Base-by-base conservation (phyloP, 2,329 filamentous ascomycete species). In the Phyllosticta citrichinensis region DNA sequence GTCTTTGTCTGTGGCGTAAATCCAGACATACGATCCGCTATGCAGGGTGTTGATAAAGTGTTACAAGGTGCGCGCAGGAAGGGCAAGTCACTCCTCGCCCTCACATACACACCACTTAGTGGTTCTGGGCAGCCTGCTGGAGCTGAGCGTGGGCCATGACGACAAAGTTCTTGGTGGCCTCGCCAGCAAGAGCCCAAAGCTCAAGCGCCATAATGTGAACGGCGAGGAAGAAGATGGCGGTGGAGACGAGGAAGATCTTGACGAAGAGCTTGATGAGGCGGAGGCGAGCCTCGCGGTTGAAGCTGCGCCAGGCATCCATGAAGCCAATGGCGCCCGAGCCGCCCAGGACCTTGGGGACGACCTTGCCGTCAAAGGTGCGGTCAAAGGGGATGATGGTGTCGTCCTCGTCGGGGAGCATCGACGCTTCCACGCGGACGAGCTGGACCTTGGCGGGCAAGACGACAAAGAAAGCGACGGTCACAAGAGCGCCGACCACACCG, bases 371-470 rank as follows among this genome's bases (percentile, higher is more conserved):
- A 69, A 95, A 95, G 30, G 87, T 87, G 65, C 91, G 88, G 79
- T 97, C 93, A 68, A 97, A 96, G 33, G 90, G 87, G 40, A 97
- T 86, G 65, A 97, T 88, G 25, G 89, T 85, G 75, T 95, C 87
- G 66, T 91, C 83, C 19, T 89, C 86, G 62, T 90, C 87, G 0
- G 91, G 84, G 2, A 97, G 84, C 67, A 96, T 85, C 56, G 89
- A 93, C 6, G 92, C 91, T 72, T 96, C 91, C 40, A 96, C 86
- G 64, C 93, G 90, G 65, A 88, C 81, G 62, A 96, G 83, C 22
- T 89, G 83, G 33, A 93, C 88, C 62, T 83, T 81, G 50, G 89
- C 83, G 19, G 93, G 92, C 61, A 97, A 89, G 64, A 95, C 81
- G 64, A 89, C 79, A 63, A 92, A 74, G 60, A 91, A 74, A 52